Base-by-base conservation (phyloP, 2,329 filamentous ascomycete species). In the Phialocephala sp. region DNA sequence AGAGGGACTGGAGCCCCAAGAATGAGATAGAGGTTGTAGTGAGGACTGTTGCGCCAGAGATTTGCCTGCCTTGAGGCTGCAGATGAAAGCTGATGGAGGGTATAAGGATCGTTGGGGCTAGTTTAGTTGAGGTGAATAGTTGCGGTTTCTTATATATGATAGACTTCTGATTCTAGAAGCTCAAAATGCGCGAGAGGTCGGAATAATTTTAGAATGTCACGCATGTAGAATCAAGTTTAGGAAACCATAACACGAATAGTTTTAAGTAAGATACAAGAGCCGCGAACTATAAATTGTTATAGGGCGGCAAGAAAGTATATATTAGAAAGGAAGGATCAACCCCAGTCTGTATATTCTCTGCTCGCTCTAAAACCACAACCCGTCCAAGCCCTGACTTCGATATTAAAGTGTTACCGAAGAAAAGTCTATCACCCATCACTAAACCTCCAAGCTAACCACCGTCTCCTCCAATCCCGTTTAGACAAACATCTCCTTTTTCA, bases 401-500 rank as follows among this genome's bases (percentile, higher is more conserved):
- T 9, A 15, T 47, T 50, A n/a, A 4, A 32, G 6, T 11, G 20
- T 47, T 41, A 8, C 50, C 15, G 50, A 54, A 54, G 22, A 54
- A 22, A 54, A 54, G 50, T 54, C 50, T 54, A 54, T 54, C 27
- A 8, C 18, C 50, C 11, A 15, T n/a, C 50, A 54, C 50, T 18
- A 27, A 54, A 54, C 8, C 50, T 8, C 24, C 50, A 18, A 60
- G 22, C 50, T 50, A 12, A 62, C 35, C 2, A 67, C 47, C 1
- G 18, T 36, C 12, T 56, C 32, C 43, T 36, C 35, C 20, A 61
- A 14, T 18, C 43, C 56, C 5, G 60, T 27, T 15, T 57, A 20
- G 36, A 58, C 62, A 43, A 65, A 65, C 1, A 56, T 11, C 15
- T 24, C 24, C 41, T 61, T 67, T 35, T 65, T 67, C 2, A n/a